Evolutionary conservation across 768 basidiomycete species (phyloP).

Genomic region (Kwoniella sp.): DNA sequence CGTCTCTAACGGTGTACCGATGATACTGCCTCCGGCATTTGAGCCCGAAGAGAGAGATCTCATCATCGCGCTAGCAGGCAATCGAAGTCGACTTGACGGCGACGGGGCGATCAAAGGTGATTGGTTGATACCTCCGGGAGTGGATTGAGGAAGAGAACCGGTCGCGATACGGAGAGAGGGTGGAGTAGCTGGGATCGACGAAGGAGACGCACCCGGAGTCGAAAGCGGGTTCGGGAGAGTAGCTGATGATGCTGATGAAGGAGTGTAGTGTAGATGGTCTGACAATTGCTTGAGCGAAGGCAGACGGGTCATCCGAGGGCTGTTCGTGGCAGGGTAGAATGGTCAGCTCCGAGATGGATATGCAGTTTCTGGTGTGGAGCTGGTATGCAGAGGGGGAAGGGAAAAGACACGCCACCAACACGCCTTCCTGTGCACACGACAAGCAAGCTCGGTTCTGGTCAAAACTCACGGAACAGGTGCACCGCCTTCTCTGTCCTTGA

Average conservation of each 20-base stretch:
- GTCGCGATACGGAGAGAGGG: constrained; percentile 26
- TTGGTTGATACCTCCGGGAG: constrained; percentile 5
- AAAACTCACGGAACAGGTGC: neutral
- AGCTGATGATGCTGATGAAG: constrained; percentile 21
- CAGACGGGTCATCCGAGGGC: constrained; percentile 42
- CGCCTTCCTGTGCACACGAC: too few species aligned
- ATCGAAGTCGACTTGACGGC: constrained; percentile 30
- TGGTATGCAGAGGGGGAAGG: too few species aligned
- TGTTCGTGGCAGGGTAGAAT: too few species aligned
- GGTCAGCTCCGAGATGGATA: neutral
- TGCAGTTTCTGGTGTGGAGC: too few species aligned
- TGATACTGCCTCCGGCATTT: constrained; percentile 2
- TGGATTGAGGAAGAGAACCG: constrained; percentile 7
- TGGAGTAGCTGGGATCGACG: constrained; percentile 26
- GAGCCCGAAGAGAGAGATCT: constrained; percentile 26
- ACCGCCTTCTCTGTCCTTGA: constrained; percentile 14
- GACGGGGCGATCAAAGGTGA: constrained; percentile 19
- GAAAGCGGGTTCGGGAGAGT: constrained; percentile 13
- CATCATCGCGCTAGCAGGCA: constrained; percentile 46
- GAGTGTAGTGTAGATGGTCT: constrained; percentile 22
- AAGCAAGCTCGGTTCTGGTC: too few species aligned
- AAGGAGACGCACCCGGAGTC: constrained; percentile 3
- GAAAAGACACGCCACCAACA: too few species aligned
- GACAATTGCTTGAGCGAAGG: constrained; percentile 42
- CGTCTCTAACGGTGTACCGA: constrained; percentile 17